Base-by-base conservation (phyloP, 495 filamentous ascomycete species). In the Aspergillus affinis region DNA sequence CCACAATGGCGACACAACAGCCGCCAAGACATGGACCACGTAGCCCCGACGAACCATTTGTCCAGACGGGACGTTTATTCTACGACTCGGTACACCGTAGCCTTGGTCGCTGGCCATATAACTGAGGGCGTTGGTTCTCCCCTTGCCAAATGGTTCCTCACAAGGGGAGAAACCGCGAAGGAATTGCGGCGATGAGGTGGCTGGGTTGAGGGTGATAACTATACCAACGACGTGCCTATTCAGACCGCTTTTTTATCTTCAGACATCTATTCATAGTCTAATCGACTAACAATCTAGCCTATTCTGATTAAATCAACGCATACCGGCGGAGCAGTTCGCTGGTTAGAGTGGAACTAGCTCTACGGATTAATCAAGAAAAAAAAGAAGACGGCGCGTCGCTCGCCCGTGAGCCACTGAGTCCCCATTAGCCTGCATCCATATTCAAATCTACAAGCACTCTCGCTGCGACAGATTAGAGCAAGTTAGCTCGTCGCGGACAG, bases 231-330 rank as follows among this genome's bases (percentile, higher is more conserved):
- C 23, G 23, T 26, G 23, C 23, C 23, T 26, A 4, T 15, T 15
- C 52, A 44, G 52, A 54, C 52, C 52, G 52, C 52, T 54, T 23
- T 44, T 54, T 54, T 19, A 54, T 45, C 2, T 26, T 30, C 45
- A 7, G 18, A 54, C 52, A 32, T 7, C 18, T 20, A 44, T 54
- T 54, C 30, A 44, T 32, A 20, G 9, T 20, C 51, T 6, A 54
- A 3, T 21, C 30, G 18, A 54, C 19, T 41, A 20, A 32, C 7
- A 32, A 32, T 32, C 30, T 32, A 12, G 30, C 7, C 10, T 32
- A 7, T 4, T 32, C 30, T 8, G 30, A 32, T 32, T 32, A 4
- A 26, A 26, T 26, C 23, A 26, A 26, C 4, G 23, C 23, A 26
- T 26, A 26, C 23, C 23, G 23, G 23, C 23, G 23, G 23, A 26